Evolutionary conservation across 2,329 filamentous ascomycete genomes (phyloP), one percentile per base, ranked within the genome.

Genomic region (Thelonectria rubi): DNA sequence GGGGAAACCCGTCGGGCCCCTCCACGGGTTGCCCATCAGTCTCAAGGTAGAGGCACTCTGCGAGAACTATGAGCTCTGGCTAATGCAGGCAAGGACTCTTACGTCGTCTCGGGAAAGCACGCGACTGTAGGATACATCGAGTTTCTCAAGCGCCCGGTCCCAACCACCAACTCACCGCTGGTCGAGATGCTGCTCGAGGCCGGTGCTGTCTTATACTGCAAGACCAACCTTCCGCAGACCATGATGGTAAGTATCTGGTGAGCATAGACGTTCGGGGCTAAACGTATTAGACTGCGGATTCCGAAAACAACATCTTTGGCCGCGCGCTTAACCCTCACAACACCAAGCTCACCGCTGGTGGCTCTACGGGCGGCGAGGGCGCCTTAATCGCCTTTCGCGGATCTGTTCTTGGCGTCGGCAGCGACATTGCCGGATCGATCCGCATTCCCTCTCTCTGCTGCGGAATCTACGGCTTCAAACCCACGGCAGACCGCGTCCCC

Each of bases 401-500:
- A 4, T 72, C 70, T 1, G 47, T 66, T 0, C 52, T 73, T 0
- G 71, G 71, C 1, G 69, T 73, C 0, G 71, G 71, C 7, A 73
- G 63, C 20, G 71, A 73, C n/a, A 66, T 73, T 2, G 68, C 68
- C 0, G 86, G 86, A 2, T 85, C 81, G 9, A 72, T 88, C 15
- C 81, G 86, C 6, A 78, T 79, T 7, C 78, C 78, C 0, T 84
- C 85, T 2, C 77, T 83, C 0, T 86, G 82, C 63, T 84, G 83
- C 2, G 84, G 85, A 3, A 81, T 85, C 49, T 87, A 83, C 65
- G 84, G 84, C 2, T 79, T 88, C 18, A 80, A 82, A 4, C 83
- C 86, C 0, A 87, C 84, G 0, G 81, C 82, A 48, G 84, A 85
- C 14, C 80, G 87, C 2, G 86, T 88, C 53, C 85, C 87, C 0